Evolutionary conservation across 371 early-diverging fungal genomes (phyloP).

Genomic region (Apophysomyces sp.): DNA sequence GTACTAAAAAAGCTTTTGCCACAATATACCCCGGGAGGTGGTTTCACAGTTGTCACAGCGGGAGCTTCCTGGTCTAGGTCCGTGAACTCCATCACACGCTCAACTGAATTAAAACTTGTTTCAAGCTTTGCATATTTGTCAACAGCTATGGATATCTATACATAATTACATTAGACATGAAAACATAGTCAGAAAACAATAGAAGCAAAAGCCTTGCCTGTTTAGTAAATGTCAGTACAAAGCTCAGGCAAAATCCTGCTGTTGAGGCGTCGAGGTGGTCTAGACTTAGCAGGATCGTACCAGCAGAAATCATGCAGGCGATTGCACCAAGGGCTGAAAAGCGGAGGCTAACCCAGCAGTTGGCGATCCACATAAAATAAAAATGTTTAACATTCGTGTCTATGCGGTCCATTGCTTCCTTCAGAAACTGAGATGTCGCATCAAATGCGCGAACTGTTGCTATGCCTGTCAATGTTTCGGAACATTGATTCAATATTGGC

Average conservation of each 20-base stretch:
- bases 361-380: slow-evolving; percentile 65
- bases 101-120: slow-evolving; percentile 74
- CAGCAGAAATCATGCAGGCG: slow-evolving; percentile 57
- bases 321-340: slow-evolving; percentile 58
- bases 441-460: slow-evolving; percentile 45
- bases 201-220: slow-evolving; percentile 10
- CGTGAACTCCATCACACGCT: slow-evolving; percentile 67
- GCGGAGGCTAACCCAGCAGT: slow-evolving; percentile 73
- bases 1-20: too few relatives aligned
- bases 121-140: slow-evolving; percentile 70
- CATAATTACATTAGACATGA: too few relatives aligned
- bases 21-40: slow-evolving; percentile 6
- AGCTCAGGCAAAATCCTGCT: slow-evolving; percentile 70
- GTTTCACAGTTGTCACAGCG: slow-evolving; percentile 19
- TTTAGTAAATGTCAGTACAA: slow-evolving; percentile 65
- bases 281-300: slow-evolving; percentile 33
- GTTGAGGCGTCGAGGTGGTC: slow-evolving; percentile 54
- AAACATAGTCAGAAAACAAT: too few relatives aligned
- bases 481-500: background rate
- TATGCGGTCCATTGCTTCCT: slow-evolving; percentile 35
- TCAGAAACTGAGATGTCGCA: slow-evolving; percentile 42
- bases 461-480: slow-evolving; percentile 10
- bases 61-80: slow-evolving; percentile 60
- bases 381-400: slow-evolving; percentile 65
- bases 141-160: slow-evolving; percentile 79